Evolutionary conservation across 192 early-diverging fungal genomes (phyloP), one percentile per base, ranked within the genome.

Genomic region (Coemansia sp.): DNA sequence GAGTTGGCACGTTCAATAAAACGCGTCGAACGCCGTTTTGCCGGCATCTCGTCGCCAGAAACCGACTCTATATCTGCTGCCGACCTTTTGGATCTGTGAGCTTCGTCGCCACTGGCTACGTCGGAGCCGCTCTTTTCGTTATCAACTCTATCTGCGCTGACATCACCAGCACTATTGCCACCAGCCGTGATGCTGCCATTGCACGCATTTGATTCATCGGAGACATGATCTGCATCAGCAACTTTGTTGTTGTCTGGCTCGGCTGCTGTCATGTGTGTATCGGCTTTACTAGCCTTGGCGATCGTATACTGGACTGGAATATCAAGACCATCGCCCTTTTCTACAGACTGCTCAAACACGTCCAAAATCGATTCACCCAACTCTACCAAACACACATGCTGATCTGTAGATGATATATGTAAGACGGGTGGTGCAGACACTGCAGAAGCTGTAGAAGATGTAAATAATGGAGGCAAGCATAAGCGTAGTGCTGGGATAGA

Each of bases 11-110:
- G 69, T 38, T 78, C 75, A 10, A 59, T 71, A 58, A 78, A 78
- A 23, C 75, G 53, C 17, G 69, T 62, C 23, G 75, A 78, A 27
- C 75, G 58, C n/a, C 75, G 64, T 22, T 78, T 78, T 10, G 51
- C 58, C 12, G 75, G 75, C 50, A 68, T 61, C 33, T 78, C 75
- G 37, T 78, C 75, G 14, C 66, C 69, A n/a, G 75, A 78, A 13
- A 38, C 48, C 30, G 74, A 65, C 41, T 66, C 61, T 4, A 42
- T 10, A 12, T 55, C 53, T 0, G 34, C 23, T 9, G 53, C 53
- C 9, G 38, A 11, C 12, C 53, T 15, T 37, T 55, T 55, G 11
- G 18, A 9, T 12, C 30, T 60, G 14, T 64, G 68, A 57, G 67
- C 67, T 21, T 39, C 33, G 19, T 44, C 42, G 6, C 55, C 24